Evolutionary conservation across 495 filamentous ascomycete genomes (phyloP), one percentile per base, ranked within the genome.

Genomic region (Penicillium chermesinum): DNA sequence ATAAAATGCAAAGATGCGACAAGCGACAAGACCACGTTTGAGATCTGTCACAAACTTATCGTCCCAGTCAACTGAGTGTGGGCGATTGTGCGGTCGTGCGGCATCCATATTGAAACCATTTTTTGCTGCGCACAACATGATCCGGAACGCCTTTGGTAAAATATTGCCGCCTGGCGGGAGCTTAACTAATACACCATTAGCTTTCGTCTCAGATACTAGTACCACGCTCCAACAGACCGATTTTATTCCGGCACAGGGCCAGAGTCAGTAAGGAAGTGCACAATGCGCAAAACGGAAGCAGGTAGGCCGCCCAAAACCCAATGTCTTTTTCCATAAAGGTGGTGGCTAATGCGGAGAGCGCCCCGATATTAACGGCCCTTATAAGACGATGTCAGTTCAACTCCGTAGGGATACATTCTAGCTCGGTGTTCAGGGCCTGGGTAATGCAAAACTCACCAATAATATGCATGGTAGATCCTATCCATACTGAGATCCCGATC

Each of bases 391-490:
- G n/a, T n/a, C n/a, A 17, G 54, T 20, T n/a, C 4, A 9, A 17
- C 18, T 7, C 33, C 12, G 47, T 18, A 10, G 1, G 38, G 15
- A 16, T 16, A 25, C 16, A 30, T 5, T 5, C 10, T 17, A 38
- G 18, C n/a, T n/a, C n/a, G n/a, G n/a, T n/a, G n/a, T n/a, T n/a
- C n/a, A n/a, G n/a, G n/a, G n/a, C n/a, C n/a, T n/a, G 20, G 34
- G 16, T 9, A 2, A 22, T 5, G 34, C 7, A 46, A 13, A 46
- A 25, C 39, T 52, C 77, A 72, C 58, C 79, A 77, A 52, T 83
- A 85, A 55, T 78, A 85, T 58, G 80, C 76, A 33, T 82, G 76
- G 69, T 81, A 81, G n/a, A 82, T 75, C 7, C 74, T 74, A 54
- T 80, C 77, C 3, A 82, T 75, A 3, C 81, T 86, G 15, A 79